phyloP scores from a whole-genome alignment of 768 basidiomycete genomes.

The Fomitopsis pulvina region DNA sequence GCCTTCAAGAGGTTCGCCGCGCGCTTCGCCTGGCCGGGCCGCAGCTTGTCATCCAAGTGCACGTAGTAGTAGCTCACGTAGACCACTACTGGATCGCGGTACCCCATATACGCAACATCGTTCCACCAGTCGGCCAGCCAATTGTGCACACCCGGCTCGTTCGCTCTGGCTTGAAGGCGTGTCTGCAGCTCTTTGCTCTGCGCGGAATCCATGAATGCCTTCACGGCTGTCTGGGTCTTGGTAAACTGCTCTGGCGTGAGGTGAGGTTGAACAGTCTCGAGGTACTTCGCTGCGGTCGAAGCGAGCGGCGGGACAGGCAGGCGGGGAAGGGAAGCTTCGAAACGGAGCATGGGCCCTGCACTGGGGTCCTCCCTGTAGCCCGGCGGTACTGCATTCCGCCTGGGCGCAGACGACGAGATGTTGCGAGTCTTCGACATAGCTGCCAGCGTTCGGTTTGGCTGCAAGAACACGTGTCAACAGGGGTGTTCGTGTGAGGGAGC shows the following conservation, averaged over 20 bases:
- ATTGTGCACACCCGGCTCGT: constrained; percentile 47
- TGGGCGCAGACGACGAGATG: constrained; percentile 25
- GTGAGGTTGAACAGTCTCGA: constrained; percentile 77
- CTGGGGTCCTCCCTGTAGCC: constrained; percentile 48
- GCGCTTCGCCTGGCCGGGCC: constrained; percentile 53
- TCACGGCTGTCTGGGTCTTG: constrained; percentile 51
- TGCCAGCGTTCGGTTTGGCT: constrained; percentile 9
- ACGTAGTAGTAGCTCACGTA: constrained; percentile 95
- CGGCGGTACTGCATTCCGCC: constrained; percentile 29
- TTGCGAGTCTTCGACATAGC: constrained; percentile 22
- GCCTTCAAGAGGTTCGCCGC: constrained; percentile 84
- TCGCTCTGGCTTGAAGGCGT: constrained; percentile 71
- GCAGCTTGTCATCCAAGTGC: constrained; percentile 60
- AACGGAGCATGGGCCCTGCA: constrained; percentile 66
- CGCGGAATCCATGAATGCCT: constrained; percentile 63
- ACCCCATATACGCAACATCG: constrained; percentile 82
- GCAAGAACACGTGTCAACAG: neutral
- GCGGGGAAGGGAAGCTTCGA: constrained; percentile 62
- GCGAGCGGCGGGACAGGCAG: constrained; percentile 82
- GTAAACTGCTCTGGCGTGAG: constrained; percentile 57
- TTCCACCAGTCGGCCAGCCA: constrained; percentile 99
- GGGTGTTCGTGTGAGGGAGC: neutral
- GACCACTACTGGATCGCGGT: constrained; percentile 86
- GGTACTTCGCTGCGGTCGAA: constrained; percentile 84
- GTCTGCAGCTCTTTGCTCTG: constrained; percentile 68